Percentiles rank a stretch among this genome's conserved stretches.
phyloP scores from a whole-genome alignment of 805 yeast genomes.

The Brettanomyces anomalus region DNA sequence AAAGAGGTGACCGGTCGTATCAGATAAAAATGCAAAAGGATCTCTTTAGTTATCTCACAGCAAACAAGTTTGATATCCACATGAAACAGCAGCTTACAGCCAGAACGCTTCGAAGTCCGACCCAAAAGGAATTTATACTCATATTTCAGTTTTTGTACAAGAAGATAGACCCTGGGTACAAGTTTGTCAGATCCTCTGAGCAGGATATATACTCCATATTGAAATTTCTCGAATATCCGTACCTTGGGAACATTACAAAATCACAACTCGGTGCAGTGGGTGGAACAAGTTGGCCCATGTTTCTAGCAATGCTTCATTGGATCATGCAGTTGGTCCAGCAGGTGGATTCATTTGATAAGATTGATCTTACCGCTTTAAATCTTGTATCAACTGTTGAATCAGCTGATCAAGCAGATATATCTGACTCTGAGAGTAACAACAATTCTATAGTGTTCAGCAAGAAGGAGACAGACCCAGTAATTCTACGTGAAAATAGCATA shows the following conservation, averaged over 20 bases:
- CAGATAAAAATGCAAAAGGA: constrained; percentile 60
- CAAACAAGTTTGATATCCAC: constrained; percentile 64
- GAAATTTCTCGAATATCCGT: constrained; percentile 66
- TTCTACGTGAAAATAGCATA: constrained; percentile 18
- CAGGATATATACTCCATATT: constrained; percentile 64
- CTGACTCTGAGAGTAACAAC: constrained; percentile 15
- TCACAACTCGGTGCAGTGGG: constrained; percentile 89
- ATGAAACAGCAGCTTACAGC: constrained; percentile 61
- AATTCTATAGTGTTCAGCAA: constrained; percentile 18
- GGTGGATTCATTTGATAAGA: constrained; percentile 29
- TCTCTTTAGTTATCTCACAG: constrained; percentile 52
- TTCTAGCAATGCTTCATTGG: constrained; percentile 81
- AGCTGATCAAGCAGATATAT: neutral
- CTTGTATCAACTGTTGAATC: constrained; percentile 1
- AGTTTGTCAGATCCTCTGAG: constrained; percentile 60
- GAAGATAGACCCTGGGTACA: constrained; percentile 71
- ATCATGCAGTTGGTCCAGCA: constrained; percentile 46
- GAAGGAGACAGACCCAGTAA: constrained; percentile 12
- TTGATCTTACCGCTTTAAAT: constrained; percentile 21
- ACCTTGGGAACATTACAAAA: constrained; percentile 68
- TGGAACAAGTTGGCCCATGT: constrained; percentile 79
- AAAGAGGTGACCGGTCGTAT: constrained; percentile 55
- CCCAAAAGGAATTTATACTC: constrained; percentile 75
- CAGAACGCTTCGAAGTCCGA: constrained; percentile 63
- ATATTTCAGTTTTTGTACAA: constrained; percentile 76